Evolutionary conservation across 75 land plant species (phyloP), one percentile per base, ranked within the genome.

Genomic region (Pinus taeda): DNA sequence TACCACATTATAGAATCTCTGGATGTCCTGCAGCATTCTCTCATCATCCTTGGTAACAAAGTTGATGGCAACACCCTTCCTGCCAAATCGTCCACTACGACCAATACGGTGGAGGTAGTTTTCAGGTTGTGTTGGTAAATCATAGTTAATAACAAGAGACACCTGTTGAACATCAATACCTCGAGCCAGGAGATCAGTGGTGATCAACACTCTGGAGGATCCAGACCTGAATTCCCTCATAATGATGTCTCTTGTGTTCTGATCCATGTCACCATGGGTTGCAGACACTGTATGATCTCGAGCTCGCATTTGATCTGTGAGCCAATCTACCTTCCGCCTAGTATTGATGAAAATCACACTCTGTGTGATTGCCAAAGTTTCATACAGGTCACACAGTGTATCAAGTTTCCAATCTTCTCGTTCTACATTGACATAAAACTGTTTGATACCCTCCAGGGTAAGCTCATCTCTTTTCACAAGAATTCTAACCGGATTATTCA

Each of bases 81-180:
- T 81, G 22, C 91, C 91, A 77, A 89, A 90, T 65, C 93, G 84
- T 21, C 93, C 93, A 83, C 93, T 87, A 64, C 93, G 93, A 20
- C 94, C 94, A 42, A 92, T 92, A 64, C 94, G 92, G 64, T 92
- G 94, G 12, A 92, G 90, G 79, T 92, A 92, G 80, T 92, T 92
- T 78, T 92, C 94, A 13, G 94, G 94, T 74, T 92, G 94, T 15
- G 94, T 90, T 7, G 94, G 94, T 14, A 92, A 83, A 75, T 92
- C 94, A 75, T 85, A 92, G 74, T 92, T 92, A 73, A 92, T 92
- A 18, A 92, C 94, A 66, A 92, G 81, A 13, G 93, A 91, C 58
- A 91, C 93, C 72, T 91, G 93, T 80, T 91, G 93, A 17, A 91
- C 93, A 76, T 91, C 93, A 57, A 91, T 91, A 70, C 93, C 93